Percentiles rank a stretch among this genome's conserved stretches.
Conservation (phyloP, 2,329 filamentous ascomycete species). For the Gyromitra esculenta region DNA sequence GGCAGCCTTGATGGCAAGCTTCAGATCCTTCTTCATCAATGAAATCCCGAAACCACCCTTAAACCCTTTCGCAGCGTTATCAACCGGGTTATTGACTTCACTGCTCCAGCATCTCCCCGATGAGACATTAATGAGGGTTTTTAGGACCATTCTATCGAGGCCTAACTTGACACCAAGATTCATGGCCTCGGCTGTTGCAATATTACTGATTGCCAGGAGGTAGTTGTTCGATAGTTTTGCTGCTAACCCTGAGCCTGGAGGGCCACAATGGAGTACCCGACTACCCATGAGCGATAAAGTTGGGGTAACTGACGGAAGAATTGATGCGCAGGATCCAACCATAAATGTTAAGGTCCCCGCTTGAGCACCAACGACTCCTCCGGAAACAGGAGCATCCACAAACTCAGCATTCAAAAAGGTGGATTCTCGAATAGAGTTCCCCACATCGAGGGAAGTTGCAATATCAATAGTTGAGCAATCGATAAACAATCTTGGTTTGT, state of each 20-base stretch:
- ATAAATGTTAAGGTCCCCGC: conserved; percentile 94
- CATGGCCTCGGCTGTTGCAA: conserved; percentile 73
- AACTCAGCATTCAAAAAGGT: conserved; percentile 77
- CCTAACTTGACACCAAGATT: conserved; percentile 72
- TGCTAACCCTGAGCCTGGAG: conserved; percentile 80
- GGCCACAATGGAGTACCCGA: conserved; percentile 86
- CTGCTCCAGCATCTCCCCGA: conserved; percentile 97
- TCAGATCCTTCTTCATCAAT: conserved; percentile 83
- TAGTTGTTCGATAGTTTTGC: conserved; percentile 99
- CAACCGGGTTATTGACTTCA: conserved; percentile 94
- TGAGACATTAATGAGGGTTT: conserved; percentile 88
- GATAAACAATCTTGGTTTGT: conserved; percentile 75
- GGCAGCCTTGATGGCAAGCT: conserved; percentile 77
- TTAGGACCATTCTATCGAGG: conserved; percentile 72
- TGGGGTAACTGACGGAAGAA: conserved; percentile 73
- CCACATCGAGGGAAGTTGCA: conserved; percentile 80
- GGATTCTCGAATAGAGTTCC: conserved; percentile 70
- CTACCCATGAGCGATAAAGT: conserved; percentile 84
- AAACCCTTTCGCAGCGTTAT: conserved; percentile 80
- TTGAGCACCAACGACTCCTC: conserved; percentile 88
- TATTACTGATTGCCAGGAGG: conserved; percentile 91
- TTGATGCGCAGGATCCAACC: conserved; percentile 69
- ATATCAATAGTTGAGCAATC: conserved; percentile 98
- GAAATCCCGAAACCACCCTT: conserved; percentile 78
- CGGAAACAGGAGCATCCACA: conserved; percentile 96